Conservation (phyloP, 2,329 filamentous ascomycete genomes). For the Cordyceps farinosa region DNA sequence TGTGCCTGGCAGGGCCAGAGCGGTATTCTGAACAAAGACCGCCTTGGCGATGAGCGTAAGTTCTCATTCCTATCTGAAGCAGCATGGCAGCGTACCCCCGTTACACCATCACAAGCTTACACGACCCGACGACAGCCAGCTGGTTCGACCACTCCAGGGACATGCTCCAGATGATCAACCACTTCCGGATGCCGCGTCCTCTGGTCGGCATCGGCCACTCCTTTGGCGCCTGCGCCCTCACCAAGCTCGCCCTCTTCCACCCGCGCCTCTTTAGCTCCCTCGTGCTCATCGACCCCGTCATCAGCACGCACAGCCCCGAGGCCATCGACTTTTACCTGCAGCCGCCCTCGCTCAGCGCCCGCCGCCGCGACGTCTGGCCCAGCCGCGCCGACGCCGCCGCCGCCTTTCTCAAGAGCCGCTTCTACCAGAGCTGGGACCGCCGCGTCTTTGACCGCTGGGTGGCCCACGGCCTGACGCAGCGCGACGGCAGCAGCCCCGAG, state of each 20-base stretch:
- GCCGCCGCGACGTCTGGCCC: constrained; percentile 78
- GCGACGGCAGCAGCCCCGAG: constrained; percentile 38
- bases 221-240: constrained; percentile 74
- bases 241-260: constrained; percentile 70
- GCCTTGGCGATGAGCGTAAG: constrained; percentile 80
- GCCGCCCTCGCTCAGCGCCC: constrained; percentile 61
- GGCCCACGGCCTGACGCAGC: constrained; percentile 67
- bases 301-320: constrained; percentile 48
- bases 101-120: not conserved
- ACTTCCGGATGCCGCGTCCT: constrained; percentile 75
- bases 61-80: constrained; percentile 14
- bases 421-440: constrained; percentile 80
- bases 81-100: no score
- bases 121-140: constrained; percentile 51
- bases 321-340: constrained; percentile 30
- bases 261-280: constrained; percentile 74
- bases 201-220: constrained; percentile 85
- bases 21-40: constrained; percentile 69
- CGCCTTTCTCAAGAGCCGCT: constrained; percentile 60
- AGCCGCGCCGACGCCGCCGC: constrained; percentile 65
- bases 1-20: constrained; percentile 81
- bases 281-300: constrained; percentile 80
- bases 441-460: constrained; percentile 66
- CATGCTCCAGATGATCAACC: constrained; percentile 79
- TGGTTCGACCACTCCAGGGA: constrained; percentile 88